A percentile compares a stretch with the other conserved stretches of the same genome.
These are phyloP conservation scores for Cladosporium sp. DNA, from an alignment of 2,329 filamentous ascomycete species.

Conservation along the genomic window DNA sequence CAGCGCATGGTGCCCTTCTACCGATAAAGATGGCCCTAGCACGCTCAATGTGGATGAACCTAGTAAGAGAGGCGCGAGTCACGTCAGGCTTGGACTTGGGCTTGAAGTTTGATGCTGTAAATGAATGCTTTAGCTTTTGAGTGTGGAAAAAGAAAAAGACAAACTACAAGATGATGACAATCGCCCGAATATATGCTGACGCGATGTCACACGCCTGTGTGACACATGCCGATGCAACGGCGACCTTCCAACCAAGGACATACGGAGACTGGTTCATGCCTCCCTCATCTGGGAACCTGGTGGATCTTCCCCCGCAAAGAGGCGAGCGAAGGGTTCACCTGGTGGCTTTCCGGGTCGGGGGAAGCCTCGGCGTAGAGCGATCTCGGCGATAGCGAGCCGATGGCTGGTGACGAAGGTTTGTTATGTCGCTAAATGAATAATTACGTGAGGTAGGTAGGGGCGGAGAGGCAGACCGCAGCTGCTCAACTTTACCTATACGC, in stretches of 20 bases:
- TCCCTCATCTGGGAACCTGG: conserved; percentile 2
- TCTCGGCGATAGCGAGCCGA: conserved; percentile 15
- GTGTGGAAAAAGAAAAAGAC: background rate
- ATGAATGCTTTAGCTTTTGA: background rate
- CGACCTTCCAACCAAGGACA: conserved; percentile 10
- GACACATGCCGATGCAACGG: conserved; percentile 21
- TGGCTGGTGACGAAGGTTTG: background rate
- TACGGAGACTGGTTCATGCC: background rate
- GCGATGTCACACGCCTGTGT: conserved; percentile 13
- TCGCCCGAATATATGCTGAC: conserved; percentile 4
- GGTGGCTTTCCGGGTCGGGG: background rate
- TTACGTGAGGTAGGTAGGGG: background rate
- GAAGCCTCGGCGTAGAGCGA: conserved; percentile 15
- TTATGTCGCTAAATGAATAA: background rate
- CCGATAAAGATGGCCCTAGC: background rate
- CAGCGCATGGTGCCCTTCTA: conserved; percentile 7
- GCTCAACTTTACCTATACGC: too few relatives aligned
- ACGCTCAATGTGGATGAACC: background rate
- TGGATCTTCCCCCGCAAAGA: conserved; percentile 18
- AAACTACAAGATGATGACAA: background rate
- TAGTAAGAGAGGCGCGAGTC: background rate
- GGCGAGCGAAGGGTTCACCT: conserved; percentile 1
- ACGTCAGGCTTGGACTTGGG: background rate
- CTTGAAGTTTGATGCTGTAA: background rate
- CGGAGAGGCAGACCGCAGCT: too few relatives aligned